Base-by-base conservation (phyloP, 1,139 yeast genomes). In the Saccharomycopsis hybrid region DNA sequence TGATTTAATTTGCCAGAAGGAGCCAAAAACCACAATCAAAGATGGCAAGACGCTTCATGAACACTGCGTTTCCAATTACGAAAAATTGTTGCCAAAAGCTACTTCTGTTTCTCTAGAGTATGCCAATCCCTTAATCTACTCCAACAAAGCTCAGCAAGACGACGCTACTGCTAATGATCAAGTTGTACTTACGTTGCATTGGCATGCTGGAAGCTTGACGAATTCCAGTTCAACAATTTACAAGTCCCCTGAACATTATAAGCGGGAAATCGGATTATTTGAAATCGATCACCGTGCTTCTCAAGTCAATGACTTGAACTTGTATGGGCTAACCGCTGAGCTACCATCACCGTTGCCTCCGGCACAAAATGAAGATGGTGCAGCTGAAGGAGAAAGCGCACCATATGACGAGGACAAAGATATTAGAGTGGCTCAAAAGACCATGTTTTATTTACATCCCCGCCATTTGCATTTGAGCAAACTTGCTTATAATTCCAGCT, bases 211-310 rank as follows among this genome's bases (percentile, higher is more conserved):
- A 2, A 9, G 50, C 13, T 32, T 51, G 13, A 29, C 18, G 7
- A 41, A 46, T 36, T 44, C 40, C n/a, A 18, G 28, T 5, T 39
- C 52, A 8, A 42, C 49, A 13, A 25, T 50, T 4, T 40, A 33
- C 30, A 47, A 47, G 31, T 24, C 49, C 5, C n/a, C n/a, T 13
- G 30, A 43, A 8, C 13, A 11, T 11, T 4, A 13, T 25, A 46
- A 32, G 1, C 32, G 28, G n/a, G 55, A 53, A 39, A 24, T 53
- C 8, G 55, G 55, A 5, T 31, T 51, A n/a, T 53, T 53, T 41
- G 46, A 46, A 28, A 46, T 53, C 18, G 53, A 51, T 31, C 42
- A 24, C 13, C 18, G 40, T 7, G 47, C 51, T 5, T 53, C 55
- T 9, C 41, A 18, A 35, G 47, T 49, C 8, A 46, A 46, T 32